A percentile compares a stretch with the other conserved stretches of the same genome.
phyloP scores from a whole-genome alignment of 768 basidiomycete genomes.

The Trametes coccinea region DNA sequence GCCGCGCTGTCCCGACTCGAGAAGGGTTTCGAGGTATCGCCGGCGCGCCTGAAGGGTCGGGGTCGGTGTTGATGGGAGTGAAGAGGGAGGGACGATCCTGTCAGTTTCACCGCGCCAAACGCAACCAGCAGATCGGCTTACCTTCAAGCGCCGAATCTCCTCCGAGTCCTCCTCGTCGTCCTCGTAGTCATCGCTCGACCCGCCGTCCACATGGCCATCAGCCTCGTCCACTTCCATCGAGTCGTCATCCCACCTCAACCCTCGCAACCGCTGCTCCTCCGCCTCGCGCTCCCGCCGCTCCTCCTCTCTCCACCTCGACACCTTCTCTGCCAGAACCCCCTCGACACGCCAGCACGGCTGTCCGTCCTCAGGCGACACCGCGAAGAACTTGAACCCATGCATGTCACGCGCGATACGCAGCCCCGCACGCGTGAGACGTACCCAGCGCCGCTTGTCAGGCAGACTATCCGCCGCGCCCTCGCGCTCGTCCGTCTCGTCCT shows the following conservation, averaged over 20 bases:
- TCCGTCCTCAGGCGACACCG: conserved; percentile 40
- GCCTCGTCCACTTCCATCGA: conserved; percentile 72
- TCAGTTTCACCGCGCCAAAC: conserved; percentile 21
- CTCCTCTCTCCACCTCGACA: conserved; percentile 67
- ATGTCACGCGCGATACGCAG: conserved; percentile 68
- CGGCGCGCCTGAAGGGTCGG: conserved; percentile 57
- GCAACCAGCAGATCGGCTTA: conserved; percentile 33
- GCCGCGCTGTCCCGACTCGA: conserved; percentile 47
- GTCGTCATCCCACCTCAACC: conserved; percentile 63
- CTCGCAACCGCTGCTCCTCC: conserved; percentile 64
- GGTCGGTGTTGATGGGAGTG: neutral
- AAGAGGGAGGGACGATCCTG: conserved; percentile 8
- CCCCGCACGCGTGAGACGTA: conserved; percentile 67
- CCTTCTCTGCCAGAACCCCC: conserved; percentile 67
- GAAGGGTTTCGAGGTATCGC: conserved; percentile 69
- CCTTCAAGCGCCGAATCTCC: conserved; percentile 81
- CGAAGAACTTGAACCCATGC: conserved; percentile 68
- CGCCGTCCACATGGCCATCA: conserved; percentile 50
- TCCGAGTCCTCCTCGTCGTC: conserved; percentile 70
- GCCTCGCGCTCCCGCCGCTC: conserved; percentile 65
- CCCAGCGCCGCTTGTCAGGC: conserved; percentile 59
- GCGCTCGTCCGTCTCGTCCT: conserved; percentile 69
- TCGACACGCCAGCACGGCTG: conserved; percentile 64
- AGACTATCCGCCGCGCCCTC: conserved; percentile 29
- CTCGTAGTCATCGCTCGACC: conserved; percentile 42